Percentiles rank a stretch among this genome's conserved stretches.
These are phyloP conservation scores for Papilionanthe hybrid DNA, from an alignment of 116 monocot species.

Conservation along the genomic window DNA sequence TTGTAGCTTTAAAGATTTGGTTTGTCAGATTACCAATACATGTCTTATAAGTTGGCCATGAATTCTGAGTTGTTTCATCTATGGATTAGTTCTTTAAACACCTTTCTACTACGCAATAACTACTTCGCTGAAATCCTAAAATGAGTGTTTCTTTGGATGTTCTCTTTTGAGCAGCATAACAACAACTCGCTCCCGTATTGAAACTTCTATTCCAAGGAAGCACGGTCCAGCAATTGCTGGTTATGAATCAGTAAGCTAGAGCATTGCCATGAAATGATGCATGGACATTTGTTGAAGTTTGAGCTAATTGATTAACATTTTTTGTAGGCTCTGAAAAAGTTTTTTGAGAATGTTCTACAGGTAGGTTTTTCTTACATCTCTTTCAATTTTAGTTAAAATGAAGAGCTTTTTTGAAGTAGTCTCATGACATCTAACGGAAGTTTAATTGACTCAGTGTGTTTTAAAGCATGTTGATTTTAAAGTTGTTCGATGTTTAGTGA, in stretches of 20 bases:
- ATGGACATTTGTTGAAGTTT: neutral
- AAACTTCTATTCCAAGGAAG: constrained; percentile 85
- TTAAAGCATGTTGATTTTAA: constrained; percentile 89
- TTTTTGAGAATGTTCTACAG: constrained; percentile 97
- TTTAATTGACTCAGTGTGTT: constrained; percentile 49
- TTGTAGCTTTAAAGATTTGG: neutral
- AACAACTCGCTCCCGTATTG: constrained; percentile 55
- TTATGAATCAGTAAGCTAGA: constrained; percentile 72
- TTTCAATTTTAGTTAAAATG: neutral
- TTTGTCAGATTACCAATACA: neutral
- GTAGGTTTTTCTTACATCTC: constrained; percentile 28
- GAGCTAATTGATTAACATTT: constrained; percentile 6
- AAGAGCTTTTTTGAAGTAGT: neutral
- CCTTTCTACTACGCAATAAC: neutral
- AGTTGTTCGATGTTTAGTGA: constrained; percentile 78
- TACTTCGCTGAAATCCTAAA: neutral
- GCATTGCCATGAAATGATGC: neutral
- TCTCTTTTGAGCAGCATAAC: constrained; percentile 61
- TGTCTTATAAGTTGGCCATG: neutral
- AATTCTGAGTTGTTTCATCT: neutral
- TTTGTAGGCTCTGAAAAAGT: constrained; percentile 85
- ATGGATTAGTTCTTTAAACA: neutral
- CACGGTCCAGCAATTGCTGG: constrained; percentile 96
- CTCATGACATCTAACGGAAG: neutral
- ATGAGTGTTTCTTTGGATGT: constrained; percentile 4